Base-by-base conservation (phyloP, 2,329 filamentous ascomycete species). In the Trichoderma gracile region DNA sequence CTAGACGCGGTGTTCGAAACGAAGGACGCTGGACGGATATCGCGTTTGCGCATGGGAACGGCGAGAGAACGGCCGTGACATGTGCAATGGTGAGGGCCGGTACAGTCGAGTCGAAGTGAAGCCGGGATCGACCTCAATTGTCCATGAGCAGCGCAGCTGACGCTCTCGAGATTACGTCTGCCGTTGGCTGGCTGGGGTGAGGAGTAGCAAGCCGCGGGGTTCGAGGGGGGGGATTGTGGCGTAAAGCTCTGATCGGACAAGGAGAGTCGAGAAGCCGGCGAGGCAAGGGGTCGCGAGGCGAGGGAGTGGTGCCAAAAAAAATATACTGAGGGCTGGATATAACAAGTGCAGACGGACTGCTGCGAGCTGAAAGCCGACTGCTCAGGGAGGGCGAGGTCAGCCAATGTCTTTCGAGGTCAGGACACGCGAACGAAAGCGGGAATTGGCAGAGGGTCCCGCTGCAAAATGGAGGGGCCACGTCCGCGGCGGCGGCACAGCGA, bases 31-130 rank as follows among this genome's bases (percentile, higher is more conserved):
- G 69, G 68, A 66, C 67, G 70, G 67, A 72, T 70, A 74, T 76
- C 76, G 75, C 73, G 75, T 77, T 74, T 73, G 74, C 73, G 75
- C 77, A 79, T 78, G 74, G 71, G 74, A 72, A 69, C 72, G 67
- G 65, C 58, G 60, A 67, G 62, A 67, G 53, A 66, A 65, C 68
- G 60, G 66, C 65, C 68, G 64, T 59, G 64, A 68, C 67, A 69
- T 69, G 64, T 65, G 64, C 68, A 65, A 60, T 66, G 59, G 68
- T 69, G 49, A 63, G 62, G 42, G 59, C 43, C 59, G 49, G 63
- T 40, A 60, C 56, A 49, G 63, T 68, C 47, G 62, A 57, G 27
- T 56, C 38, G 54, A 49, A 45, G 49, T 49, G 60, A 45, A 61
- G 57, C 59, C 46, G 63, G 21, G n/a, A 50, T 25, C 52, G 53